These are phyloP conservation scores for Talaromyces sp. DNA, from an alignment of 2,329 filamentous ascomycete genomes.

Conservation along the genomic window DNA sequence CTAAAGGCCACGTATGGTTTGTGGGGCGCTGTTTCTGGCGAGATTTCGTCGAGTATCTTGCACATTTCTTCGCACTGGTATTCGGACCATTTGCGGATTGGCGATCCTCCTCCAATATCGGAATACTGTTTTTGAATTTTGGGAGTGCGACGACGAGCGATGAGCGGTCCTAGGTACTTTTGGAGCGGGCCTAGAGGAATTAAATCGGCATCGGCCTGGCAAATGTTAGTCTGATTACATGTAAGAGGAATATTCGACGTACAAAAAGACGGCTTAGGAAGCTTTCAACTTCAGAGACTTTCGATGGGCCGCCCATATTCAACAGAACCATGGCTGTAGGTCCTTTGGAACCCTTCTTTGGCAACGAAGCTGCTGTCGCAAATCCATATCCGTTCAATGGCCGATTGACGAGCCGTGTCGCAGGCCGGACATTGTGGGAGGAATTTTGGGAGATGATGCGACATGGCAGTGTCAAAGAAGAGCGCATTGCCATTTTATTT, in stretches of 20 bases:
- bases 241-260: constrained; percentile 35
- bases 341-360: constrained; percentile 66
- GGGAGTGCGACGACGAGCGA: constrained; percentile 80
- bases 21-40: constrained; percentile 89
- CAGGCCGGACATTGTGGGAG: constrained; percentile 22
- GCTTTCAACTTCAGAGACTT: constrained; percentile 78
- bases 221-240: constrained; percentile 15
- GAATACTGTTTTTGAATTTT: constrained; percentile 97
- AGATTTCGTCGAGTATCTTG: constrained; percentile 87
- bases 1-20: constrained; percentile 97
- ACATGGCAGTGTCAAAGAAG: constrained; percentile 30
- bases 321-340: constrained; percentile 98
- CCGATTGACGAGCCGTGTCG: constrained; percentile 20
- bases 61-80: constrained; percentile 94
- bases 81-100: constrained; percentile 97
- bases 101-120: constrained; percentile 93
- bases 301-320: constrained; percentile 97
- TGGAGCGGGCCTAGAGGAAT: constrained; percentile 94
- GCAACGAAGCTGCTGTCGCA: constrained; percentile 67
- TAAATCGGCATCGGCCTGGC: constrained; percentile 81
- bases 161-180: constrained; percentile 82
- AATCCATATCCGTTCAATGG: constrained; percentile 31
- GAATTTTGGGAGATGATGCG: constrained; percentile 26
- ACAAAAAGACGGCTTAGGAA: constrained; percentile 93
- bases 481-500: constrained; percentile 41